Base-by-base conservation (phyloP, 257 asterid species). In the Forsythia suspensa region DNA sequence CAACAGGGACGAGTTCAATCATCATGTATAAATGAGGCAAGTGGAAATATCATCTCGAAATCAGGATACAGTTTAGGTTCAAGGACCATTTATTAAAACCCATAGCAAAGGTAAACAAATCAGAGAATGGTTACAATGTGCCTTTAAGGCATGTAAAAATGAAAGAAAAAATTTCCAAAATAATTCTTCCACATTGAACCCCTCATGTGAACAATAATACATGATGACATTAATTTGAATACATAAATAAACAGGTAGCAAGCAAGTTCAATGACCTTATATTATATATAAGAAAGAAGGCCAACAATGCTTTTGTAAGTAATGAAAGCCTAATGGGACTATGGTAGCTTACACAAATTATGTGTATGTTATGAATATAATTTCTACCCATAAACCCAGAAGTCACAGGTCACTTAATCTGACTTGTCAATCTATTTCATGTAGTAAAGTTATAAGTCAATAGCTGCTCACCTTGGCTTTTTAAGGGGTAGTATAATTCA, bases 1-100 rank as follows among this genome's bases (percentile, higher is more conserved):
- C 59, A 80, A 80, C 76, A 72, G 66, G 81, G 81, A 29, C 68
- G 48, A 77, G 59, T 79, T 65, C 67, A 86, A 80, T 29, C 66
- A 72, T 76, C 78, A 67, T 57, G 46, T 5, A 77, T 34, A 63
- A 72, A 79, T 39, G 78, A 42, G 43, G 69, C 51, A n/a, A n/a
- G n/a, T n/a, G n/a, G 42, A 69, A 67, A 74, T 4, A n/a, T n/a
- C n/a, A 61, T 61, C 37, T 24, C 69, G 13, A 52, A 12, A 52
- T 43, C n/a, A 73, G 51, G 75, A 76, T 46, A 70, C 42, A 79
- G 63, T 39, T 41, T 15, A 77, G n/a, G 15, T 63, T 29, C 69
- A 63, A 7, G 9, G 9, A 10, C 39, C 40, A 63, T 63, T 10
- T 21, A 24, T 29, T 29, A n/a, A 63, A 63, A 63, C 70, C 39